Percentiles rank a stretch among this genome's conserved stretches.
phyloP scores from a whole-genome alignment of 805 yeast species.

The Tetrapisispora iriomotensis region DNA sequence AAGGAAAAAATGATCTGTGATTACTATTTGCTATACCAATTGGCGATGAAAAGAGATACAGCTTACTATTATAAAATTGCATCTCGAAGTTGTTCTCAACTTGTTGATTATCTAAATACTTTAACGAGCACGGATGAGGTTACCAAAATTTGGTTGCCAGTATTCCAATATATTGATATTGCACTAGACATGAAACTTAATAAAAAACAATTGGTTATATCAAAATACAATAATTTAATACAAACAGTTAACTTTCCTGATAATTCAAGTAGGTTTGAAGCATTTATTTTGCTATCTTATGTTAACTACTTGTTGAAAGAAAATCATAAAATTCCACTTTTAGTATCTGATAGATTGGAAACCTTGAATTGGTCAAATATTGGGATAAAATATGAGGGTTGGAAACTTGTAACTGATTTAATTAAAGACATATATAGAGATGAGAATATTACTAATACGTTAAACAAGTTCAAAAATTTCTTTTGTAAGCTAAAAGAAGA shows the following conservation, averaged over 20 bases:
- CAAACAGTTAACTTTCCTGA: neutral
- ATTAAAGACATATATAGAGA: conserved; percentile 18
- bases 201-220: conserved; percentile 6
- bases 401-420: conserved; percentile 21
- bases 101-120: conserved; percentile 9
- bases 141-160: conserved; percentile 10
- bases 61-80: conserved; percentile 18
- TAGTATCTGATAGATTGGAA: conserved; percentile 1
- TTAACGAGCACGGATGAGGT: neutral
- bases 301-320: conserved; percentile 14
- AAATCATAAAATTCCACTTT: conserved; percentile 9
- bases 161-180: conserved; percentile 14
- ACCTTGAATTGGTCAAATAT: conserved; percentile 4
- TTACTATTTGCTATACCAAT: conserved; percentile 11
- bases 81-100: conserved; percentile 15
- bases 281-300: conserved; percentile 11
- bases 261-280: conserved; percentile 7
- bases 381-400: conserved; percentile 13
- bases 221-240: conserved; percentile 6
- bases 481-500: conserved; percentile 12
- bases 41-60: conserved; percentile 13
- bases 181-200: conserved; percentile 8
- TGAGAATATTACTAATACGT: conserved; percentile 18
- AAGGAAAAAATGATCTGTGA: conserved; percentile 18
- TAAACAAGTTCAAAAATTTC: conserved; percentile 20